Percentiles rank a stretch among this genome's conserved stretches.
Conservation (phyloP, 2,329 filamentous ascomycete genomes). For the Talaromyces atroroseus region DNA sequence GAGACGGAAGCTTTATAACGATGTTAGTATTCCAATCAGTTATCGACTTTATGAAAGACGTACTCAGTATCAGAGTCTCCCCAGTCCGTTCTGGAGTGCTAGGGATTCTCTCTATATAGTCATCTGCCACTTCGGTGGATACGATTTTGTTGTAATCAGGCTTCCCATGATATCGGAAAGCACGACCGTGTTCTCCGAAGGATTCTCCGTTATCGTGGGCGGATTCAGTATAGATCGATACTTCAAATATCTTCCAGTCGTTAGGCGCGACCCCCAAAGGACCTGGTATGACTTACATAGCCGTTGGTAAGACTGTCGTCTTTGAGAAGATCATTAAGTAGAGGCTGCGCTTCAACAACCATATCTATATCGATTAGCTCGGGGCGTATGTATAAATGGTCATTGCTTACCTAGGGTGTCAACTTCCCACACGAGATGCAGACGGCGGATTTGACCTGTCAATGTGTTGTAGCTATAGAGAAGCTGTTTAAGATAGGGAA, state of each 20-base stretch:
- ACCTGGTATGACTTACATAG: slow-evolving; percentile 25
- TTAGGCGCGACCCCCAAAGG: too few relatives aligned
- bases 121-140: slow-evolving; percentile 18
- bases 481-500: slow-evolving; percentile 33
- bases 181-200: slow-evolving; percentile 19
- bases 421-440: slow-evolving; percentile 34
- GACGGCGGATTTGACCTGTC: slow-evolving; percentile 20
- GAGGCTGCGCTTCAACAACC: slow-evolving; percentile 14
- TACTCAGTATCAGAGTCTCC: too few relatives aligned
- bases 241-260: too few relatives aligned
- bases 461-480: slow-evolving; percentile 31
- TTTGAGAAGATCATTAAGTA: slow-evolving; percentile 21
- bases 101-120: slow-evolving; percentile 18
- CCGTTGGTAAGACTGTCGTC: slow-evolving; percentile 22
- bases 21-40: too few relatives aligned
- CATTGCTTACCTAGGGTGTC: slow-evolving; percentile 18
- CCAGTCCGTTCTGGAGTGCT: slow-evolving; percentile 15
- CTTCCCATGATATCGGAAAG: slow-evolving; percentile 19
- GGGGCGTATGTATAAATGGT: not conserved
- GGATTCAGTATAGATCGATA: slow-evolving; percentile 27
- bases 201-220: too few relatives aligned
- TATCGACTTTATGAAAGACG: too few relatives aligned
- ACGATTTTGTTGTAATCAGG: slow-evolving; percentile 20
- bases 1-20: too few relatives aligned
- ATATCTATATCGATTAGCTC: slow-evolving; percentile 17